These are phyloP conservation scores for Petunia hybrid DNA, from an alignment of 305 asterid genomes.

Conservation along the genomic window DNA sequence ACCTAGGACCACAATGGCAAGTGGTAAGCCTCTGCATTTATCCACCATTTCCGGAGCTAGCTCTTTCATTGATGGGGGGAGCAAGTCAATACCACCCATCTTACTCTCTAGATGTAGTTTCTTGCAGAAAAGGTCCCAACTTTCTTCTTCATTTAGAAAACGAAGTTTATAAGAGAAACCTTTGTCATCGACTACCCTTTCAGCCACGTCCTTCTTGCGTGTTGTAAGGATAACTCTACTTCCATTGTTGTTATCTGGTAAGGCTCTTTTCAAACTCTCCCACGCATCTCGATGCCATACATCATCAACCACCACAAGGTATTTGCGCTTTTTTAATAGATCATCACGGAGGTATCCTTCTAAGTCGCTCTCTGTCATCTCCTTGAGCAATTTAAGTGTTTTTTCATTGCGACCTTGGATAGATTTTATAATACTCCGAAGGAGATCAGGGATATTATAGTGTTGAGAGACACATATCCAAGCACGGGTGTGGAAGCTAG, in stretches of 20 bases:
- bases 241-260: constrained; percentile 26
- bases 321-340: background rate
- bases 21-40: constrained; percentile 30
- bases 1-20: constrained; percentile 35
- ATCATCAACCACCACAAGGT: constrained; percentile 38
- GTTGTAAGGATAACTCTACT: constrained; percentile 38
- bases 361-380: constrained; percentile 13
- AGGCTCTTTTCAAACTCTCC: constrained; percentile 33
- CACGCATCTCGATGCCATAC: constrained; percentile 35
- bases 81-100: background rate
- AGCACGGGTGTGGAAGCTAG: background rate
- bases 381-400: background rate
- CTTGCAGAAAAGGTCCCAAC: constrained; percentile 34
- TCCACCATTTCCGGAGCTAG: constrained; percentile 33
- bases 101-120: constrained; percentile 24
- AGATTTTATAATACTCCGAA: constrained; percentile 34
- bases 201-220: constrained; percentile 36
- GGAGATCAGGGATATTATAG: constrained; percentile 31
- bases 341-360: constrained; percentile 16
- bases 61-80: constrained; percentile 3
- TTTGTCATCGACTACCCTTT: constrained; percentile 5
- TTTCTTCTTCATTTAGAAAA: constrained; percentile 27
- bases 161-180: constrained; percentile 33
- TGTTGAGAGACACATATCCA: constrained; percentile 40
- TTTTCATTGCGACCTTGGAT: background rate